A percentile compares a stretch with the other conserved stretches of the same genome.
phyloP scores from a whole-genome alignment of 2,329 filamentous ascomycete species.

The Cyphellophora europaea region DNA sequence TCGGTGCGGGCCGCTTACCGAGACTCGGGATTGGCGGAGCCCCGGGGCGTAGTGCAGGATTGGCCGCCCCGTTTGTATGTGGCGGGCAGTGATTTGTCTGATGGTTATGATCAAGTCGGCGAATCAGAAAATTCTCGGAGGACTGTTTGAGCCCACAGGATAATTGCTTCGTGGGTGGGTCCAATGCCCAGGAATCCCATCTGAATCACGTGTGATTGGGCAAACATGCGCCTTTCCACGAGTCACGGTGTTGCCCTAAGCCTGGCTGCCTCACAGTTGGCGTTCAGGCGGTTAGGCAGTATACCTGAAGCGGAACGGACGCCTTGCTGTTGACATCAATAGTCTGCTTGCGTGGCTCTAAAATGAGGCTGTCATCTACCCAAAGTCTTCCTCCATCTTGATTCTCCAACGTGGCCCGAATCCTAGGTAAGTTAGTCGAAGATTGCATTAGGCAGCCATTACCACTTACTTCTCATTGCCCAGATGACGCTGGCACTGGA shows the following conservation, averaged over 20 bases:
- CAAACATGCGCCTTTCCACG: neutral
- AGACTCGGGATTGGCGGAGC: too few relatives aligned
- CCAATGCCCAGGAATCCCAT: too few relatives aligned
- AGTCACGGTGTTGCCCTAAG: neutral
- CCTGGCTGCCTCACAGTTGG: neutral
- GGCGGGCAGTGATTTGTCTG: too few relatives aligned
- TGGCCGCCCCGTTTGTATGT: neutral
- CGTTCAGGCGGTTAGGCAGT: too few relatives aligned
- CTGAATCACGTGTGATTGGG: neutral
- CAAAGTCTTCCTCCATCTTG: conserved; percentile 15
- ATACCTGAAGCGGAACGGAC: neutral
- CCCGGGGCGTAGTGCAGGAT: neutral
- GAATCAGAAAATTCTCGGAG: neutral
- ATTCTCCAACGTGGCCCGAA: conserved; percentile 17
- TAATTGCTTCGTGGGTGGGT: too few relatives aligned
- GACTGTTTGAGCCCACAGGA: neutral
- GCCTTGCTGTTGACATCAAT: neutral
- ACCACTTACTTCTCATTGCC: conserved; percentile 43
- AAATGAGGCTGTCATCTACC: neutral
- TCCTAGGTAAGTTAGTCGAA: neutral
- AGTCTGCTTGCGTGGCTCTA: neutral
- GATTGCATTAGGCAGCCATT: conserved; percentile 26
- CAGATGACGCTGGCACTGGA: conserved; percentile 51
- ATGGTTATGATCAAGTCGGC: too few relatives aligned
- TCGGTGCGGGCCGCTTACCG: too few relatives aligned